phyloP scores from a whole-genome alignment of 805 yeast genomes.

The Starmerella bombicola region DNA sequence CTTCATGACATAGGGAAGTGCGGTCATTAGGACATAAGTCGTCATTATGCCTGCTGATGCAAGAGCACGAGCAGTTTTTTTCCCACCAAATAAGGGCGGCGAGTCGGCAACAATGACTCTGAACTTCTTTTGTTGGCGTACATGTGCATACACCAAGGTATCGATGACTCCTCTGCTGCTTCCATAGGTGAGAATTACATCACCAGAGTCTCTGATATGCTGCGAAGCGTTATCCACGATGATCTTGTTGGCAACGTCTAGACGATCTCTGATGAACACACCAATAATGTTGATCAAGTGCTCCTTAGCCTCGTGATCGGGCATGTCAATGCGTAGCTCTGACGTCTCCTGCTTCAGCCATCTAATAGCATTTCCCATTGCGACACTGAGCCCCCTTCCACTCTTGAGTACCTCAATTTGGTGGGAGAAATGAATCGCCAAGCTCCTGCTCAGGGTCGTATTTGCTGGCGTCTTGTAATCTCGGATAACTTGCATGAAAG shows the following conservation, averaged over 20 bases:
- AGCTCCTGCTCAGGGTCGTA: conserved; percentile 72
- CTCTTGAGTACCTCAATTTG: conserved; percentile 87
- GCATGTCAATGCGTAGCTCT: conserved; percentile 57
- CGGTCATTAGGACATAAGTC: conserved; percentile 66
- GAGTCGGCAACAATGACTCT: conserved; percentile 82
- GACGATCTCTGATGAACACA: conserved; percentile 69
- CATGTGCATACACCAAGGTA: conserved; percentile 54
- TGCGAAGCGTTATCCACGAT: conserved; percentile 69
- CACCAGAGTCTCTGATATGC: conserved; percentile 57
- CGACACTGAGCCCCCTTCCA: conserved; percentile 79
- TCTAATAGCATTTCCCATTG: conserved; percentile 96
- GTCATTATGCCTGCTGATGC: conserved; percentile 53
- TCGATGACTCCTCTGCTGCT: conserved; percentile 73
- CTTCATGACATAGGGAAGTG: conserved; percentile 66
- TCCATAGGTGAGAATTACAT: conserved; percentile 77
- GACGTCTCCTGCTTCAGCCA: conserved; percentile 95
- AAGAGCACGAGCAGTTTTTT: conserved; percentile 53
- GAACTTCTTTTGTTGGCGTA: conserved; percentile 49
- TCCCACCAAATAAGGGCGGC: conserved; percentile 89
- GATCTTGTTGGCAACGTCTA: conserved; percentile 68
- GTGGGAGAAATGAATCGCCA: conserved; percentile 75
- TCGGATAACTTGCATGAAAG: conserved; percentile 64
- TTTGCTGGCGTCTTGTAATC: conserved; percentile 80
- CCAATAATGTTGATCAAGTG: conserved; percentile 57
- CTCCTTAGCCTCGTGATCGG: conserved; percentile 54